A percentile compares a stretch with the other conserved stretches of the same genome.
phyloP scores from a whole-genome alignment of 2,329 filamentous ascomycete species.

The Diaporthe humulicola region DNA sequence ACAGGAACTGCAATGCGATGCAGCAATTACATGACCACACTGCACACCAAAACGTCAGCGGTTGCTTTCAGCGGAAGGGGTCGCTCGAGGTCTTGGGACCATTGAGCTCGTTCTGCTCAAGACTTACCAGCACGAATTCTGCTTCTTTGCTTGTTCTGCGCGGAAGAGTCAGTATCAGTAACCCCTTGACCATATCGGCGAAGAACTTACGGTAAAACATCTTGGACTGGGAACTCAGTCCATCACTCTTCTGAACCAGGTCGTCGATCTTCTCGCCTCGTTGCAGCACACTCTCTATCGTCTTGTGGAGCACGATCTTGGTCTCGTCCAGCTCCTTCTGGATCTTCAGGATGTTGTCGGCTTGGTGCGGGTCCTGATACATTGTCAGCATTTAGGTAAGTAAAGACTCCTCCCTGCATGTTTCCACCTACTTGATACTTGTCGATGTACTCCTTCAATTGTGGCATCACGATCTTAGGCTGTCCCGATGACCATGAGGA shows the following conservation, averaged over 20 bases:
- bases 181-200: neutral
- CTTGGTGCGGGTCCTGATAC: constrained; percentile 83
- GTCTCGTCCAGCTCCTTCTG: constrained; percentile 95
- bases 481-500: constrained; percentile 72
- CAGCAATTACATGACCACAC: constrained; percentile 37
- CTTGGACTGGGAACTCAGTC: constrained; percentile 91
- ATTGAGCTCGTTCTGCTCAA: neutral
- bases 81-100: neutral
- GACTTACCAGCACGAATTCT: constrained; percentile 77
- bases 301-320: constrained; percentile 97
- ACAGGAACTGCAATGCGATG: neutral
- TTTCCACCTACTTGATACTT: constrained; percentile 63
- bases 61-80: too few relatives aligned
- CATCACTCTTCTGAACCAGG: constrained; percentile 93
- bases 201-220: constrained; percentile 87
- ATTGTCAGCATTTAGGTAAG: neutral
- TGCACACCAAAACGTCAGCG: constrained; percentile 1
- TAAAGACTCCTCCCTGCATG: too few relatives aligned
- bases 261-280: constrained; percentile 97
- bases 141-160: constrained; percentile 79
- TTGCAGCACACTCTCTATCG: constrained; percentile 88
- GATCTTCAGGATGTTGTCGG: constrained; percentile 94
- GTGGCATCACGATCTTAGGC: constrained; percentile 73
- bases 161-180: constrained; percentile 4
- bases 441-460: constrained; percentile 80